Conservation (phyloP, 805 yeast species). For the Candida caryicola region DNA sequence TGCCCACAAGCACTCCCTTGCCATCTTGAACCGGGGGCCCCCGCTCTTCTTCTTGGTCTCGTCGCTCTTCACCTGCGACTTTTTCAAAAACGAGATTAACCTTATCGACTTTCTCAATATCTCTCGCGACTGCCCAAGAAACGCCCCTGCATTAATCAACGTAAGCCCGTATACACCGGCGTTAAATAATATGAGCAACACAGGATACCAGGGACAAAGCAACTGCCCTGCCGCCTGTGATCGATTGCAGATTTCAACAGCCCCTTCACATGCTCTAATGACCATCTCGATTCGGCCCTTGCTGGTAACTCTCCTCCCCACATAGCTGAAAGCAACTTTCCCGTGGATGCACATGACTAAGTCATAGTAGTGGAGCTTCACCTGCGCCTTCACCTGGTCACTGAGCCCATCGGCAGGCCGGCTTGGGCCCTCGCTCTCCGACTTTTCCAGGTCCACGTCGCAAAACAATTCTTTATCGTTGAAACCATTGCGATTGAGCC, state of each 20-base stretch:
- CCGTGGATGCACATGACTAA: slow-evolving; percentile 36
- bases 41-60: slow-evolving; percentile 27
- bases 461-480: slow-evolving; percentile 19
- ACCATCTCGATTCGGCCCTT: slow-evolving; percentile 32
- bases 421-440: background rate
- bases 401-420: slow-evolving; percentile 10
- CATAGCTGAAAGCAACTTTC: slow-evolving; percentile 26
- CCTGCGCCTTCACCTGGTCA: slow-evolving; percentile 31
- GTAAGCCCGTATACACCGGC: slow-evolving; percentile 42
- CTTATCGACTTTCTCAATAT: slow-evolving; percentile 23
- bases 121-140: slow-evolving; percentile 20
- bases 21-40: slow-evolving; percentile 46
- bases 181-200: slow-evolving; percentile 42
- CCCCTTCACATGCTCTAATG: slow-evolving; percentile 27
- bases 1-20: slow-evolving; percentile 61
- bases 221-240: slow-evolving; percentile 26
- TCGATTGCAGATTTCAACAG: slow-evolving; percentile 27
- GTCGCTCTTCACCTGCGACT: slow-evolving; percentile 29
- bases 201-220: slow-evolving; percentile 53
- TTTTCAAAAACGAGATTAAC: slow-evolving; percentile 21
- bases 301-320: slow-evolving; percentile 31
- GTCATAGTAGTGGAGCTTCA: slow-evolving; percentile 40
- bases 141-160: slow-evolving; percentile 43
- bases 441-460: slow-evolving; percentile 1
- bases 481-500: slow-evolving; percentile 37